phyloP scores from a whole-genome alignment of 2,329 filamentous ascomycete species.

The Chaetoscypha palmicola region DNA sequence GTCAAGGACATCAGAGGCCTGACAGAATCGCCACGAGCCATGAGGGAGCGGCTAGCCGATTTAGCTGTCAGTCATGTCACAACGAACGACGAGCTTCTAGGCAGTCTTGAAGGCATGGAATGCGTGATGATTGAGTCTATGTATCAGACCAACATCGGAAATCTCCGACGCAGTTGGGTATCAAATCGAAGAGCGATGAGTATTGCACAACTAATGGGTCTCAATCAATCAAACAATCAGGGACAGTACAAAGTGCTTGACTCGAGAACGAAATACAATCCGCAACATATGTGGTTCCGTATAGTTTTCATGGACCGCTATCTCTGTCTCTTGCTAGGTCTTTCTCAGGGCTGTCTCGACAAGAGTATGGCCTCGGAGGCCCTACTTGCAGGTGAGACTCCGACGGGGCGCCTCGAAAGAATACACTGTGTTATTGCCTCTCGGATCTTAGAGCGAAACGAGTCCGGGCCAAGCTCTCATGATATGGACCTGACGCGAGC shows the following conservation, averaged over 20 bases:
- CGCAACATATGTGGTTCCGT: conserved; percentile 39
- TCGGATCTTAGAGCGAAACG: conserved; percentile 35
- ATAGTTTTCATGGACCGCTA: conserved; percentile 41
- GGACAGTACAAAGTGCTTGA: conserved; percentile 19
- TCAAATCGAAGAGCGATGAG: conserved; percentile 38
- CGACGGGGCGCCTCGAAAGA: conserved; percentile 39
- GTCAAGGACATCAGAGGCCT: conserved; percentile 6
- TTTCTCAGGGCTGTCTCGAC: conserved; percentile 38
- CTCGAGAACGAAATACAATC: conserved; percentile 27
- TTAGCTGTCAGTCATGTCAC: conserved; percentile 32
- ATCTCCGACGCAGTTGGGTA: conserved; percentile 41
- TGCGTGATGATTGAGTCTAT: conserved; percentile 41
- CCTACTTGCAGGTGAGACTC: conserved; percentile 30
- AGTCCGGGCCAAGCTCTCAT: conserved; percentile 14
- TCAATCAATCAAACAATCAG: conserved; percentile 18
- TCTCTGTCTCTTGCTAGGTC: conserved; percentile 40
- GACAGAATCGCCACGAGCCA: conserved; percentile 11
- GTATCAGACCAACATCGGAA: conserved; percentile 37
- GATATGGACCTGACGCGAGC: conserved; percentile 26
- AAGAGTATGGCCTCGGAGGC: conserved; percentile 31
- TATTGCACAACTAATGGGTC: conserved; percentile 32
- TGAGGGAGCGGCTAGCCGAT: conserved; percentile 22
- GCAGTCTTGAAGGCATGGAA: conserved; percentile 42
- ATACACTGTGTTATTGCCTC: conserved; percentile 35
- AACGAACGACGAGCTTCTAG: conserved; percentile 38